A percentile compares a stretch with the other conserved stretches of the same genome.
These are phyloP conservation scores for Thelephora aurantiotincta DNA, from an alignment of 768 basidiomycete genomes.

Conservation along the genomic window DNA sequence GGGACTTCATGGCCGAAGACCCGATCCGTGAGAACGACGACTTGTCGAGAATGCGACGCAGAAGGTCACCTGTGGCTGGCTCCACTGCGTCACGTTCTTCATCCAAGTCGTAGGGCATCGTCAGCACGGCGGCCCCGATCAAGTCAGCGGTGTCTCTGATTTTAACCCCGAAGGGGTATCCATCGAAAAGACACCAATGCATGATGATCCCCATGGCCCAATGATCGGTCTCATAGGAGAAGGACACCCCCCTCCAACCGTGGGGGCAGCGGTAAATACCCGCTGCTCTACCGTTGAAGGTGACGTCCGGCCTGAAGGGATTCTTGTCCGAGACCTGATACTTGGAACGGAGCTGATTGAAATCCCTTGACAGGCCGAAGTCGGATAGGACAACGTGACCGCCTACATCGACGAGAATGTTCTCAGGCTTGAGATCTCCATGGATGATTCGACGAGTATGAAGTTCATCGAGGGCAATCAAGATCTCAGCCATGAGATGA, in stretches of 20 bases:
- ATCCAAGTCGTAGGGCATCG: background rate
- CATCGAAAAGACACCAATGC: slow-evolving; percentile 11
- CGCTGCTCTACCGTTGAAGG: no score
- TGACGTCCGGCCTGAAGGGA: no score
- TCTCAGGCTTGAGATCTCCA: slow-evolving; percentile 44
- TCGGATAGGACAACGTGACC: slow-evolving; percentile 38
- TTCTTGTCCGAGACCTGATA: no score
- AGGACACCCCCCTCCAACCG: slow-evolving; percentile 23
- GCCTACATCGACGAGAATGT: slow-evolving; percentile 22
- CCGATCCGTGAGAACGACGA: no score
- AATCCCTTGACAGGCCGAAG: no score
- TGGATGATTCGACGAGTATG: slow-evolving; percentile 40
- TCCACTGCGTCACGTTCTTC: no score
- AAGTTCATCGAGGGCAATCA: slow-evolving; percentile 20
- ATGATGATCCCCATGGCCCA: slow-evolving; percentile 32
- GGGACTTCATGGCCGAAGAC: slow-evolving; percentile 73
- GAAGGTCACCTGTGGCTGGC: no score
- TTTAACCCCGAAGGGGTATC: background rate
- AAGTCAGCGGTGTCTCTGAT: background rate
- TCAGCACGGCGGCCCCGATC: background rate
- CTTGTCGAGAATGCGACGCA: no score
- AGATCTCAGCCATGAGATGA: no score
- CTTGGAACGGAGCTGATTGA: no score
- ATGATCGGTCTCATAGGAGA: slow-evolving; percentile 28
- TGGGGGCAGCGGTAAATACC: no score